Conservation (phyloP, 345 rosid species). For the Gossypium anomalum region DNA sequence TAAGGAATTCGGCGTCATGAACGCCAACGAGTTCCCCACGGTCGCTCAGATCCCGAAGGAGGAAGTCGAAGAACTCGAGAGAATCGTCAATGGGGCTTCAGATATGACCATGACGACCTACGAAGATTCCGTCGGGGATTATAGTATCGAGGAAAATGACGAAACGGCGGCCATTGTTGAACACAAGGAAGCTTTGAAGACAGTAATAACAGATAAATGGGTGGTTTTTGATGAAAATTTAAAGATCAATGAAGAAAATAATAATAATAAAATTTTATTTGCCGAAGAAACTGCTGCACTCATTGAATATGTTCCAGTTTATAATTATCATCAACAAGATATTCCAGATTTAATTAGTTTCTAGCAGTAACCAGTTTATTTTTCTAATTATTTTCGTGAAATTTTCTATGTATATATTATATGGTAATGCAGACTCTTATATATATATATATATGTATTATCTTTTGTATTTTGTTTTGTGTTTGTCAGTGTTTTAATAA, state of each 20-base stretch:
- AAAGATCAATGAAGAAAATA: background rate
- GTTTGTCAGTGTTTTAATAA: no score
- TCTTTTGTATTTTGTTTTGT: no score
- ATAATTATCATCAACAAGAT: constrained; percentile 16
- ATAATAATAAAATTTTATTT: background rate
- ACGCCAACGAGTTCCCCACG: constrained; percentile 44
- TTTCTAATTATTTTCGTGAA: no score
- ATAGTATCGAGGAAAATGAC: background rate
- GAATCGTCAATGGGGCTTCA: constrained; percentile 33
- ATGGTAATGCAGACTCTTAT: no score
- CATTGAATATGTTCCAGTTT: constrained; percentile 2
- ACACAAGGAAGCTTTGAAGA: constrained; percentile 23
- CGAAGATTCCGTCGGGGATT: background rate
- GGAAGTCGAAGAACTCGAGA: constrained; percentile 45
- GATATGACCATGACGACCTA: background rate
- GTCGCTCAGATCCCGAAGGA: constrained; percentile 38
- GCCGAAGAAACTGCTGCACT: background rate
- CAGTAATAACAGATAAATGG: constrained; percentile 56
- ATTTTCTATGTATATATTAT: no score
- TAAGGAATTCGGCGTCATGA: constrained; percentile 42
- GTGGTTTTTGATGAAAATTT: constrained; percentile 48
- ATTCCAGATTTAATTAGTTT: constrained; percentile 52
- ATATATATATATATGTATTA: no score
- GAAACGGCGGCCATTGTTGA: background rate
- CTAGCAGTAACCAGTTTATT: constrained; percentile 10